These are phyloP conservation scores for Leccinellum albellum DNA, from an alignment of 768 basidiomycete genomes.

Conservation along the genomic window DNA sequence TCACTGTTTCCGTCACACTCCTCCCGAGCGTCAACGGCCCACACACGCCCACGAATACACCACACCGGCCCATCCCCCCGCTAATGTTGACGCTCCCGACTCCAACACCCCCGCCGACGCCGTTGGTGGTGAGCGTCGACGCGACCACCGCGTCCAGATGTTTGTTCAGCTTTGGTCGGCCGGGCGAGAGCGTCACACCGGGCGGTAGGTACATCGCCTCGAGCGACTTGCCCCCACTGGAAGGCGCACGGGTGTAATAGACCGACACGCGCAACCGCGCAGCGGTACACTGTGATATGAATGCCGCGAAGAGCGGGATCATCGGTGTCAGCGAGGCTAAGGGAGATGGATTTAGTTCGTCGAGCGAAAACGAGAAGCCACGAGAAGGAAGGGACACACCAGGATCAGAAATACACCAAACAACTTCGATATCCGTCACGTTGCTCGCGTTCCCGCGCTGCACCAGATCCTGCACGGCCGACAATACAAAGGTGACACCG, in stretches of 20 bases:
- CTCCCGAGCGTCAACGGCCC: constrained; percentile 36
- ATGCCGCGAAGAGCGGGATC: constrained; percentile 44
- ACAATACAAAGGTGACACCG: constrained; percentile 69
- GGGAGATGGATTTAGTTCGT: neutral
- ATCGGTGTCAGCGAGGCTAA: constrained; percentile 46
- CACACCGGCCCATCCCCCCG: constrained; percentile 16
- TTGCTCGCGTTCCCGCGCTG: constrained; percentile 44
- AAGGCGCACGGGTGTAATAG: constrained; percentile 51
- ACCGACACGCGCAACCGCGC: constrained; percentile 49
- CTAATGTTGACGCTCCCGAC: constrained; percentile 22
- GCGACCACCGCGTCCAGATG: constrained; percentile 44
- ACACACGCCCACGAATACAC: constrained; percentile 42
- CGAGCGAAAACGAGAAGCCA: neutral
- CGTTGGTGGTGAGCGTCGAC: constrained; percentile 30
- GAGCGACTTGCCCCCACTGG: constrained; percentile 1
- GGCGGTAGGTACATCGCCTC: constrained; percentile 33
- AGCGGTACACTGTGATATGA: constrained; percentile 42
- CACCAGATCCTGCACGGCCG: constrained; percentile 63
- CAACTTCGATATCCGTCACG: constrained; percentile 56
- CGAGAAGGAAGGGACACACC: constrained; percentile 28
- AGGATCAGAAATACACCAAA: constrained; percentile 66
- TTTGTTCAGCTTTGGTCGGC: constrained; percentile 49
- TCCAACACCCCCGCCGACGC: constrained; percentile 19
- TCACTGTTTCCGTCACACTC: constrained; percentile 31
- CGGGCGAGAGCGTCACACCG: constrained; percentile 43